Evolutionary conservation across 306 rosid species (phyloP).

Genomic region (Psophocarpus tetragonolobus): DNA sequence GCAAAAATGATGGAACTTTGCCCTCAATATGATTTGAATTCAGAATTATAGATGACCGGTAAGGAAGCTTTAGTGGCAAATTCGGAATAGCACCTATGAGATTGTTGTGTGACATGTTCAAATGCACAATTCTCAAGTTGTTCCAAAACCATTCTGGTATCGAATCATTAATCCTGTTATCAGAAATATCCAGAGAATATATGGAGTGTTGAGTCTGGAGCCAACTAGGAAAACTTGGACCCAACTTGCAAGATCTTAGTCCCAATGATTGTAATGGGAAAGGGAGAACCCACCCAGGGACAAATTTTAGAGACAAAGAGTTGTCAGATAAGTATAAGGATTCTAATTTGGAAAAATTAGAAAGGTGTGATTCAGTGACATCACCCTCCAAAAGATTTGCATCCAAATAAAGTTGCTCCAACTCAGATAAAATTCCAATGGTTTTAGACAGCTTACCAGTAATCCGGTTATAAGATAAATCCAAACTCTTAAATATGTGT

Average conservation of each 20-base stretch:
- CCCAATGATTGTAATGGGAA: fast-evolving
- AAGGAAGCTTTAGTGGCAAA: neutral
- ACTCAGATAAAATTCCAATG: neutral
- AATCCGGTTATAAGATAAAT: neutral
- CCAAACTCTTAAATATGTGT: neutral
- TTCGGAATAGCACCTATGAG: neutral
- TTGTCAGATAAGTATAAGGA: fast-evolving
- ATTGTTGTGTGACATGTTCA: slow-evolving; percentile 26
- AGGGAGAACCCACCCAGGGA: slow-evolving; percentile 10
- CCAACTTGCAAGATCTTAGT: slow-evolving; percentile 13
- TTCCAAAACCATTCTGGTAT: slow-evolving; percentile 30
- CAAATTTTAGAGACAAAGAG: neutral
- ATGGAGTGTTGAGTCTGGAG: neutral
- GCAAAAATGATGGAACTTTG: neutral
- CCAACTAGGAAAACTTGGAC: neutral
- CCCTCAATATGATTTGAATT: slow-evolving; percentile 31
- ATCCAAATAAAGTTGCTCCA: fast-evolving
- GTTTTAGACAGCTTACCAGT: neutral
- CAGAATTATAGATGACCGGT: fast-evolving
- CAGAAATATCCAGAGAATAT: neutral
- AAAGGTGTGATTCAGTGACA: neutral
- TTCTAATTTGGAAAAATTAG: neutral
- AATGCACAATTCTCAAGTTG: fast-evolving
- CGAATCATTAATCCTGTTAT: neutral
- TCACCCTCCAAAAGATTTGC: slow-evolving; percentile 18